Percentiles rank a stretch among this genome's conserved stretches.
Evolutionary conservation across 2,329 filamentous ascomycete species (phyloP).

Genomic region (Parastagonospora nodorum): DNA sequence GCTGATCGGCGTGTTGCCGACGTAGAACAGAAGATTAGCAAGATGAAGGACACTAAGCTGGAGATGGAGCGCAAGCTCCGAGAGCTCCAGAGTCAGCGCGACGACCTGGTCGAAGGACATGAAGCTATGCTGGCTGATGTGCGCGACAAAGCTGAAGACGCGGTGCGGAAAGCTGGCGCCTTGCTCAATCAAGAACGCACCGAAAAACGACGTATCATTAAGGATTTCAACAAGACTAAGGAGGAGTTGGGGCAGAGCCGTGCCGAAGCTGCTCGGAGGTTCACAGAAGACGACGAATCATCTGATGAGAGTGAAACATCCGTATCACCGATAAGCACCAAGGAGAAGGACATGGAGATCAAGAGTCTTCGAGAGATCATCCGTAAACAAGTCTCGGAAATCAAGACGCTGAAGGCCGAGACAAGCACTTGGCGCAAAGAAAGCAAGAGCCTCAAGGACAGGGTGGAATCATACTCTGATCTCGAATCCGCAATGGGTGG

Average conservation of each 20-base stretch:
- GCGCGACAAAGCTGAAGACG: conserved; percentile 43
- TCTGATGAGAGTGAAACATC: conserved; percentile 17
- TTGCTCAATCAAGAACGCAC: conserved; percentile 40
- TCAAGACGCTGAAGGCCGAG: conserved; percentile 32
- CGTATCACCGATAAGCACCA: conserved; percentile 7
- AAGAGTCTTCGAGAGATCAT: conserved; percentile 32
- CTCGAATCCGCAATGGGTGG: conserved; percentile 7
- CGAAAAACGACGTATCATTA: conserved; percentile 35
- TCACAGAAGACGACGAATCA: conserved; percentile 13
- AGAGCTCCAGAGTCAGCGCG: conserved; percentile 32
- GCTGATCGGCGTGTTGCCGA: conserved; percentile 35
- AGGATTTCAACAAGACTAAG: conserved; percentile 31
- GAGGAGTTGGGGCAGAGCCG: conserved; percentile 28
- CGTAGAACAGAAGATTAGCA: conserved; percentile 36
- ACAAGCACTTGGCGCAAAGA: conserved; percentile 23
- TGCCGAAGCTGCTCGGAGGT: conserved; percentile 12
- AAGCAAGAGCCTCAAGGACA: conserved; percentile 11
- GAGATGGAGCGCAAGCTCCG: conserved; percentile 32
- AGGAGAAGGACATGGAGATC: conserved; percentile 33
- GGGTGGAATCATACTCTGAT: conserved; percentile 1
- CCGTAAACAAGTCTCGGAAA: conserved; percentile 28
- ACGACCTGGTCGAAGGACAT: conserved; percentile 34
- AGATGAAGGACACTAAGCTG: conserved; percentile 30
- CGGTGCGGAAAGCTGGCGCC: conserved; percentile 37
- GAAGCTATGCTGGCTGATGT: conserved; percentile 33